These are phyloP conservation scores for Macadamia tetraphylla DNA, from an alignment of 164 flowering plant species.

Conservation along the genomic window DNA sequence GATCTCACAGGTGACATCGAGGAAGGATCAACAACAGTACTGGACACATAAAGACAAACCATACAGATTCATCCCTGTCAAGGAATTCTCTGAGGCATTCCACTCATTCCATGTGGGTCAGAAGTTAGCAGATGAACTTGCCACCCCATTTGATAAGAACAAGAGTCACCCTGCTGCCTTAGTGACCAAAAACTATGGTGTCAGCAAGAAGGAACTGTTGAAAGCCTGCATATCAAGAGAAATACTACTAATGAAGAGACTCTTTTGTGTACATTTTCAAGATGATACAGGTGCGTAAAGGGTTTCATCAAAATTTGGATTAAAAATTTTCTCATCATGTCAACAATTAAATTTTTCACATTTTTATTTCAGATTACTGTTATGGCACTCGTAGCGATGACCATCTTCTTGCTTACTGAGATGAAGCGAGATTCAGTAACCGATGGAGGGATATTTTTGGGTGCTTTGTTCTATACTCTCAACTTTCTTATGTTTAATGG, in stretches of 20 bases:
- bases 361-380: constrained; percentile 27
- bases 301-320: neutral
- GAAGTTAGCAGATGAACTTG: constrained; percentile 16
- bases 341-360: neutral
- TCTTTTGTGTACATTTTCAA: constrained; percentile 51
- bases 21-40: constrained; percentile 32
- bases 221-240: constrained; percentile 46
- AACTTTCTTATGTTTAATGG: constrained; percentile 44
- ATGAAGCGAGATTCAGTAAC: constrained; percentile 23
- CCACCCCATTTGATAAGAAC: constrained; percentile 32
- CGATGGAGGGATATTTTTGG: constrained; percentile 39
- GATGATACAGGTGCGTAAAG: constrained; percentile 29
- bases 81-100: constrained; percentile 30
- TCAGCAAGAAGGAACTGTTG: constrained; percentile 34
- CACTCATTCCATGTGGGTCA: constrained; percentile 28
- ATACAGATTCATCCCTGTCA: constrained; percentile 20
- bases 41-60: constrained; percentile 23
- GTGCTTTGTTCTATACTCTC: constrained; percentile 41
- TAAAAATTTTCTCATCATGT: neutral
- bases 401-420: constrained; percentile 44
- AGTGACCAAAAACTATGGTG: constrained; percentile 39
- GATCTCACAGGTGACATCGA: constrained; percentile 26
- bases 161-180: constrained; percentile 55
- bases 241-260: constrained; percentile 51
- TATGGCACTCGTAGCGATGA: constrained; percentile 35